phyloP scores from a whole-genome alignment of 2,329 filamentous ascomycete genomes.

The Cadophora sp. region DNA sequence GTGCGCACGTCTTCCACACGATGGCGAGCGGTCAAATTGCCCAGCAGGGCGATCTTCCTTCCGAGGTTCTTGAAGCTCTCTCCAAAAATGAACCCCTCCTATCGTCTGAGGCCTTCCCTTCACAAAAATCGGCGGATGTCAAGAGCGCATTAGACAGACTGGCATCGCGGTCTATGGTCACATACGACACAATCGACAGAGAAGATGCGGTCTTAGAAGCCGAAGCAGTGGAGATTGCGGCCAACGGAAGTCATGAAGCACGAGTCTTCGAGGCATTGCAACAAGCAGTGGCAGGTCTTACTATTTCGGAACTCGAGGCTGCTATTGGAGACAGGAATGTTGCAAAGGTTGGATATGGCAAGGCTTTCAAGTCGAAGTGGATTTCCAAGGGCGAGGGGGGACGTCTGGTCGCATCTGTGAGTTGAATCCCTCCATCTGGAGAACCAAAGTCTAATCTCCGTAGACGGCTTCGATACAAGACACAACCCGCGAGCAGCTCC shows the following conservation, averaged over 20 bases:
- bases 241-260: conserved; percentile 81
- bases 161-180: conserved; percentile 82
- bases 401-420: conserved; percentile 60
- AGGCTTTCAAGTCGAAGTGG: conserved; percentile 87
- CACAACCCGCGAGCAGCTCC: conserved; percentile 76
- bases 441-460: conserved; percentile 26
- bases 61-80: conserved; percentile 70
- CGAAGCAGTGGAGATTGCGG: conserved; percentile 75
- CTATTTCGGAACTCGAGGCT: conserved; percentile 75
- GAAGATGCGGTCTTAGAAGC: conserved; percentile 79
- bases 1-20: conserved; percentile 24
- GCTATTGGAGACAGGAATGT: conserved; percentile 75
- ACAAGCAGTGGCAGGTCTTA: conserved; percentile 78
- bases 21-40: conserved; percentile 54
- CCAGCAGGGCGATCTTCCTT: conserved; percentile 61
- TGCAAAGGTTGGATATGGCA: conserved; percentile 87
- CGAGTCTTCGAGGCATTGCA: conserved; percentile 80
- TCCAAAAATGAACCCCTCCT: conserved; percentile 68
- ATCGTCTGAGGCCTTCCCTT: conserved; percentile 73
- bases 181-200: conserved; percentile 81
- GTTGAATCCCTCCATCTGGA: conserved; percentile 33
- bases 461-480: conserved; percentile 78
- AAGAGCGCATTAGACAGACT: conserved; percentile 91
- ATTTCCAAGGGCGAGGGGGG: conserved; percentile 67
- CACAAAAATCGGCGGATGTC: conserved; percentile 69